phyloP scores from a whole-genome alignment of 2,329 filamentous ascomycete species.

The Botryotinia globosa region DNA sequence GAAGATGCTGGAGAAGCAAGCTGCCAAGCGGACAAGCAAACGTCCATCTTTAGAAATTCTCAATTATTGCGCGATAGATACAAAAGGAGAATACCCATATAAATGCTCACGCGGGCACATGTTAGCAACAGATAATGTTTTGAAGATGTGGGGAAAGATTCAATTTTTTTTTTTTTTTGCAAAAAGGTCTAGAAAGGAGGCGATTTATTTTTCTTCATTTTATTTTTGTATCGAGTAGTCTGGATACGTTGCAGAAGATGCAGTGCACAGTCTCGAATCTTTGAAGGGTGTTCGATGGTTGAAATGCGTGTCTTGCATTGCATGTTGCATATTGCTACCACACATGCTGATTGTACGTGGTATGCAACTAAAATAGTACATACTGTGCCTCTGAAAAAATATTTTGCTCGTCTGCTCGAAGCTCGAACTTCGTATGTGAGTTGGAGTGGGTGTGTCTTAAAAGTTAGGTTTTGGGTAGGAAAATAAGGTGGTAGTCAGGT shows the following conservation, averaged over 20 bases:
- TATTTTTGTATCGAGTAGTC: not conserved
- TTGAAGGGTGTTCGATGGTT: not conserved
- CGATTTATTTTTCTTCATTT: not conserved
- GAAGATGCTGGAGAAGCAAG: not conserved
- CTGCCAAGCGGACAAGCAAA: not conserved
- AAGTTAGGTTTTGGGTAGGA: slow-evolving; percentile 13
- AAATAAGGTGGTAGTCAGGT: slow-evolving; percentile 14
- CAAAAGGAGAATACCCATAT: not conserved
- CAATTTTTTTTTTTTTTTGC: not conserved
- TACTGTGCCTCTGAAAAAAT: not conserved
- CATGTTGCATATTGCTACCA: not conserved
- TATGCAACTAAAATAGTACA: not conserved
- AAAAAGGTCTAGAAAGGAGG: not conserved
- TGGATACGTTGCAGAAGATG: not conserved
- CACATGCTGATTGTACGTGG: not conserved
- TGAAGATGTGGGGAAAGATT: not conserved
- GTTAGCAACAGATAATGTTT: not conserved
- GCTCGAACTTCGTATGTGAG: not conserved
- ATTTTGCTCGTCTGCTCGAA: not conserved
- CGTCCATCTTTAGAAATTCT: not conserved
- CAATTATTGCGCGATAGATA: not conserved
- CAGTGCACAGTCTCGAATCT: slow-evolving; percentile 6
- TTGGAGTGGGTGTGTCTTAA: not conserved
- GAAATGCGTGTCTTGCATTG: not conserved
- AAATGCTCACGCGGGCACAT: slow-evolving; percentile 11